Percentiles rank a stretch among this genome's conserved stretches.
phyloP scores from a whole-genome alignment of 2,329 filamentous ascomycete species.

The Aspergillus caelatus region DNA sequence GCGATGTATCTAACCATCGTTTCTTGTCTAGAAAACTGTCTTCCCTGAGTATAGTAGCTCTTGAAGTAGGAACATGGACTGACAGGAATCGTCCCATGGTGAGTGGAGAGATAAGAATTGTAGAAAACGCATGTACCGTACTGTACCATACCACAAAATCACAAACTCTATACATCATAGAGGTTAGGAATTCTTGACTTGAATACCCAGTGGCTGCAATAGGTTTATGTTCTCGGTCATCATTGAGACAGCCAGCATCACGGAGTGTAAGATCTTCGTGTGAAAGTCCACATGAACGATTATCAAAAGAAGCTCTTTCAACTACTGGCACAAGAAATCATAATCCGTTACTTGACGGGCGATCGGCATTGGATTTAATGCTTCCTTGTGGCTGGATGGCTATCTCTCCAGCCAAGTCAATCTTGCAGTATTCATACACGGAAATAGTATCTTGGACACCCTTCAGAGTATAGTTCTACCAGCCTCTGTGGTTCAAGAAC shows the following conservation, averaged over 20 bases:
- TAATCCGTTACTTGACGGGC: not conserved
- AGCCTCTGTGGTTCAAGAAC: not conserved
- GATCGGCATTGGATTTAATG: not conserved
- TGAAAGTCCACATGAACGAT: not conserved
- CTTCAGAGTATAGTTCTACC: too few species aligned
- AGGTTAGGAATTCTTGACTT: not conserved
- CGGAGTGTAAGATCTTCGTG: not conserved
- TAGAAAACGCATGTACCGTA: not conserved
- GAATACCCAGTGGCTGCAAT: not conserved
- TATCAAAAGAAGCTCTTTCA: not conserved
- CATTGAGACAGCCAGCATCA: not conserved
- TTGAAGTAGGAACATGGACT: not conserved
- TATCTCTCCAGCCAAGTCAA: not conserved
- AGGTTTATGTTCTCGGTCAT: not conserved
- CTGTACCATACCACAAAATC: not conserved
- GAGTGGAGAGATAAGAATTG: not conserved
- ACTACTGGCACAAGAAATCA: not conserved
- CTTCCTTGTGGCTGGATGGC: not conserved
- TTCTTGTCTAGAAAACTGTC: not conserved
- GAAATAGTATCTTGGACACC: not conserved
- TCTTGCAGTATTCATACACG: not conserved
- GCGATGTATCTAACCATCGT: not conserved
- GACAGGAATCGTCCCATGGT: not conserved
- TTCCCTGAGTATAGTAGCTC: not conserved
- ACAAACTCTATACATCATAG: not conserved